phyloP scores from a whole-genome alignment of 1,284 basidiomycete genomes.

The Peniophora sp. region DNA sequence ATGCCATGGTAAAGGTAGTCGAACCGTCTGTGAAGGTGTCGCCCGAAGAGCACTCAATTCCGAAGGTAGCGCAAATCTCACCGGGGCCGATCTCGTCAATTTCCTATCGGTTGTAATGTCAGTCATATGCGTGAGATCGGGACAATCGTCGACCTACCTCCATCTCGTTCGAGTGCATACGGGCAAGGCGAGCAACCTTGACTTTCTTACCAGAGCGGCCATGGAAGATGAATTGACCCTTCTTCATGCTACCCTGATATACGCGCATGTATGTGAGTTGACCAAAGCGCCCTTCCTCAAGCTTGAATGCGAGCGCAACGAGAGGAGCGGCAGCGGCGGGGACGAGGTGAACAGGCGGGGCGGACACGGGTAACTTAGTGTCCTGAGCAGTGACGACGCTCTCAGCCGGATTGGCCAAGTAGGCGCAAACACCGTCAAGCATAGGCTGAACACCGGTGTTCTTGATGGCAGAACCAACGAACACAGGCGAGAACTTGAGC shows the following conservation, averaged over 20 bases:
- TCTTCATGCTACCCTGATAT: conserved; percentile 90
- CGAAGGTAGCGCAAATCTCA: conserved; percentile 99
- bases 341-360: conserved; percentile 67
- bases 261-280: conserved; percentile 99
- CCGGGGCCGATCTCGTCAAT: conserved; percentile 94
- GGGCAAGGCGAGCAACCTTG: conserved; percentile 94
- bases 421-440: conserved; percentile 93
- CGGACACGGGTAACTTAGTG: conserved; percentile 55
- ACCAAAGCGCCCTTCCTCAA: conserved; percentile 96
- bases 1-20: conserved; percentile 82
- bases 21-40: conserved; percentile 97
- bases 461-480: conserved; percentile 96
- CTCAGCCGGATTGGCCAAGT: conserved; percentile 89
- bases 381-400: conserved; percentile 80
- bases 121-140: background rate
- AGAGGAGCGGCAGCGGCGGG: conserved; percentile 84
- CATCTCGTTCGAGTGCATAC: conserved; percentile 99
- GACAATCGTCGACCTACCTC: conserved; percentile 50
- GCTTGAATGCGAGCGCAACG: conserved; percentile 95
- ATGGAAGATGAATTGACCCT: conserved; percentile 84
- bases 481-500: conserved; percentile 94
- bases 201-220: conserved; percentile 95
- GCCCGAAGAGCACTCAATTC: conserved; percentile 96
- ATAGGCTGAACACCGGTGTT: conserved; percentile 95
- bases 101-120: conserved; percentile 42